Evolutionary conservation across 2,329 filamentous ascomycete species (phyloP), one percentile per base, ranked within the genome.

Genomic region (Fonsecaea monophora): DNA sequence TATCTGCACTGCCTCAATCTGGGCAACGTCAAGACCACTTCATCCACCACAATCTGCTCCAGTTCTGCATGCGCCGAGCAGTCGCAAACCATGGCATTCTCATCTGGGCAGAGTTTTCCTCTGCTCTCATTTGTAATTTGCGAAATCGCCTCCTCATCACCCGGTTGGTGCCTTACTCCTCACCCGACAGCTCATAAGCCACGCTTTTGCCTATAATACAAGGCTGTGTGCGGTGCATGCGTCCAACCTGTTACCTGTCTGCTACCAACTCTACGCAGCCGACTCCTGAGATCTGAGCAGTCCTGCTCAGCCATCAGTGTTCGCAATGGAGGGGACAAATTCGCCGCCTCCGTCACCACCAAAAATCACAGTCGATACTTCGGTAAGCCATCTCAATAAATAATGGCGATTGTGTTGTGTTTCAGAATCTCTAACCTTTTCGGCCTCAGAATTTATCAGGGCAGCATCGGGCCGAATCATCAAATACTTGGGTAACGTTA

Each of bases 321-420:
- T 48, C 54, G 60, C 25, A 42, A 72, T 72, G 70, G 66, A 50
- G 32, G 66, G 56, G 15, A 62, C 53, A 60, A 68, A 67, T 60
- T 42, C 63, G 25, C 34, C 55, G 56, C 38, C 63, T 18, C 25
- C 55, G 3, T 54, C 61, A 38, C 63, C 71, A 7, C 71, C 71
- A 18, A 40, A 66, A 42, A 73, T 73, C 30, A 68, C 67, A 18
- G 42, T 73, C 21, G 70, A 73, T 45, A 73, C 71, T 53, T 73
- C 71, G 35, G 71, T 73, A 68, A 62, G 70, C 65, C 21, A 13
- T 54, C 45, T 30, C 25, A 34, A 18, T 40, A 6, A 42, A 21
- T 34, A 32, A 18, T 10, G 35, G 45, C 9, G 25, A 50, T 48
- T 38, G 40, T 48, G 30, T 53, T 32, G 38, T 63, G 62, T 68